These are phyloP conservation scores for Hirschfeldia incana DNA, from an alignment of 345 rosid species.

Conservation along the genomic window DNA sequence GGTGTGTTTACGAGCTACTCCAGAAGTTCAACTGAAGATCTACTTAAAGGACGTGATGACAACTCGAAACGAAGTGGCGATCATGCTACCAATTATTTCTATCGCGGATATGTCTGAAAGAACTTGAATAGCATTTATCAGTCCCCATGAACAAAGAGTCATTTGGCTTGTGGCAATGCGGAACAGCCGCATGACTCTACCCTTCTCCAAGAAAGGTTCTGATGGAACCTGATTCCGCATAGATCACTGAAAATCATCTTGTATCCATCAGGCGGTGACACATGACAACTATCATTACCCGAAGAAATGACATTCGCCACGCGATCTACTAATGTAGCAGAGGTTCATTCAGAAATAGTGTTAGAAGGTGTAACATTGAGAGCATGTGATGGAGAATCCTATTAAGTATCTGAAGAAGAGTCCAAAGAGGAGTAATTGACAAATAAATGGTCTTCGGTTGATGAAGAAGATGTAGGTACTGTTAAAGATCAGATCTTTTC, in stretches of 20 bases:
- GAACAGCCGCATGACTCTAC: not conserved
- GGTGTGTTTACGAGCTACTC: too few relatives aligned
- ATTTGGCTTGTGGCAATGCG: not conserved
- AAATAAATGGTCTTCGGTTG: not conserved
- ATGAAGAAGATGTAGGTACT: not conserved
- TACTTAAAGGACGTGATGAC: too few relatives aligned
- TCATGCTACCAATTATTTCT: not conserved
- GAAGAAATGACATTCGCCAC: too few relatives aligned
- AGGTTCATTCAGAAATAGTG: too few relatives aligned
- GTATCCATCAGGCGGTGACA: not conserved
- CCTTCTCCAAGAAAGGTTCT: not conserved
- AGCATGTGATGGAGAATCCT: not conserved
- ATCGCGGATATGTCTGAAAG: not conserved
- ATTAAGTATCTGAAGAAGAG: not conserved
- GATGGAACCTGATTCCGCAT: not conserved
- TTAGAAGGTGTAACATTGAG: too few relatives aligned
- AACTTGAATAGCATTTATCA: not conserved
- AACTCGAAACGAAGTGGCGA: not conserved
- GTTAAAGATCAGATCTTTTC: too few relatives aligned
- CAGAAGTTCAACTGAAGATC: too few relatives aligned
- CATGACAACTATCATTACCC: not conserved
- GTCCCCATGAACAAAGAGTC: not conserved
- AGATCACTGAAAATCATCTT: not conserved
- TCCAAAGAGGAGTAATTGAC: not conserved
- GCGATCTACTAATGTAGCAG: too few relatives aligned